phyloP scores from a whole-genome alignment of 2,329 filamentous ascomycete genomes.

The Fusarium penzigii region DNA sequence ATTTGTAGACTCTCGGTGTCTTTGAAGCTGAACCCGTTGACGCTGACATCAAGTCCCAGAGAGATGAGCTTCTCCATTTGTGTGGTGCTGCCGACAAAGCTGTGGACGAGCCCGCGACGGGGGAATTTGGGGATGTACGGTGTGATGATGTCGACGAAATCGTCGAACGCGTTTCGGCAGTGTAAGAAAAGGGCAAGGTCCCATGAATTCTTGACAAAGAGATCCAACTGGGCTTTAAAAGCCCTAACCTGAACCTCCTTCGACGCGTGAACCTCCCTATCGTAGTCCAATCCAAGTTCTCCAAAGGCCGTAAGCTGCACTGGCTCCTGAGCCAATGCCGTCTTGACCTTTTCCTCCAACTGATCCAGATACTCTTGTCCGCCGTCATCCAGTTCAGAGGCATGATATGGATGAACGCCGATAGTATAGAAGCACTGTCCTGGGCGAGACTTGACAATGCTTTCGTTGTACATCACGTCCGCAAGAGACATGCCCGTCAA shows the following conservation, averaged over 20 bases:
- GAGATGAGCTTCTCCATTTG: conserved; percentile 29
- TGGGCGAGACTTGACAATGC: conserved; percentile 31
- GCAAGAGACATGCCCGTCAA: conserved; percentile 40
- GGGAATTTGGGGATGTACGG: conserved; percentile 36
- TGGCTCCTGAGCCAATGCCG: conserved; percentile 23
- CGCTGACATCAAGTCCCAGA: conserved; percentile 29
- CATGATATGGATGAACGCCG: conserved; percentile 54
- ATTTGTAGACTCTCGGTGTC: conserved; percentile 25
- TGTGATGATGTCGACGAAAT: conserved; percentile 36
- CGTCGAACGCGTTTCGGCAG: conserved; percentile 29
- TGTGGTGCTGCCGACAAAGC: conserved; percentile 23
- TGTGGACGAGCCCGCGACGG: conserved; percentile 26
- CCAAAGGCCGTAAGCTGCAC: conserved; percentile 46
- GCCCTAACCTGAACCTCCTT: conserved; percentile 33
- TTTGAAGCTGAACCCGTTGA: conserved; percentile 50
- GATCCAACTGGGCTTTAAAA: conserved; percentile 26
- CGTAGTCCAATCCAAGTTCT: conserved; percentile 53
- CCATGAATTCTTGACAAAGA: conserved; percentile 27
- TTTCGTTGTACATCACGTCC: conserved; percentile 31
- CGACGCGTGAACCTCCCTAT: conserved; percentile 43
- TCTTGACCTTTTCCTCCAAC: conserved; percentile 25
- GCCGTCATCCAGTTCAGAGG: conserved; percentile 40
- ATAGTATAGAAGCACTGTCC: conserved; percentile 45
- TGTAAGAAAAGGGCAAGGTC: conserved; percentile 28
- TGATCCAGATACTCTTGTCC: conserved; percentile 24